Conservation (phyloP, 139 green algal genomes). For the Coccomyxa sp. region DNA sequence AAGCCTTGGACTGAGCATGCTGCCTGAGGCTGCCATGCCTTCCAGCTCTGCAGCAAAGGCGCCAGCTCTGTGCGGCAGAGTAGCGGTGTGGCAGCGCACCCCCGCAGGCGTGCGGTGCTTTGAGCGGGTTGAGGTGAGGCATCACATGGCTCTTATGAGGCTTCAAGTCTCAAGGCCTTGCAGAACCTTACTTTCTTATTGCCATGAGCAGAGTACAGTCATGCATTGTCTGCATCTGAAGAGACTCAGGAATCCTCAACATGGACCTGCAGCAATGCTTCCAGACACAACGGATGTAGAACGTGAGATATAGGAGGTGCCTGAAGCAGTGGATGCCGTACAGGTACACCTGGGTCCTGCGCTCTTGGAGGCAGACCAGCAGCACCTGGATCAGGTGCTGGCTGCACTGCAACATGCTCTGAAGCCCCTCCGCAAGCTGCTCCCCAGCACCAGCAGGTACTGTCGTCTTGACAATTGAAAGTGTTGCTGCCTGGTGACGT, state of each 20-base stretch:
- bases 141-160: not conserved
- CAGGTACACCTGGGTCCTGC: slow-evolving; percentile 42
- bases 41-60: not conserved
- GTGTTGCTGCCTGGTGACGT: not conserved
- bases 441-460: not conserved
- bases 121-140: slow-evolving; percentile 42
- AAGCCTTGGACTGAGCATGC: slow-evolving; percentile 4
- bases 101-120: slow-evolving; percentile 70
- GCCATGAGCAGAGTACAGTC: no score
- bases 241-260: no score
- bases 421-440: not conserved
- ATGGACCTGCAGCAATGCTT: no score
- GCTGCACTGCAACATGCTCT: not conserved
- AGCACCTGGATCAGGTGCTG: slow-evolving; percentile 38
- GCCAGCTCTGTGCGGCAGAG: slow-evolving; percentile 18
- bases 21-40: slow-evolving; percentile 13
- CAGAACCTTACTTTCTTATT: not conserved
- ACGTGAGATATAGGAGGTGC: no score
- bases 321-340: slow-evolving; percentile 31
- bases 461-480: not conserved
- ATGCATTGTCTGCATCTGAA: no score
- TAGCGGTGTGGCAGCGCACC: slow-evolving; percentile 51
- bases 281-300: no score
- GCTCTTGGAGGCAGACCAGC: slow-evolving; percentile 60
- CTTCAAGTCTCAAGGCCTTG: not conserved